Conservation (phyloP, 306 rosid species). For the Carpinus viminea region DNA sequence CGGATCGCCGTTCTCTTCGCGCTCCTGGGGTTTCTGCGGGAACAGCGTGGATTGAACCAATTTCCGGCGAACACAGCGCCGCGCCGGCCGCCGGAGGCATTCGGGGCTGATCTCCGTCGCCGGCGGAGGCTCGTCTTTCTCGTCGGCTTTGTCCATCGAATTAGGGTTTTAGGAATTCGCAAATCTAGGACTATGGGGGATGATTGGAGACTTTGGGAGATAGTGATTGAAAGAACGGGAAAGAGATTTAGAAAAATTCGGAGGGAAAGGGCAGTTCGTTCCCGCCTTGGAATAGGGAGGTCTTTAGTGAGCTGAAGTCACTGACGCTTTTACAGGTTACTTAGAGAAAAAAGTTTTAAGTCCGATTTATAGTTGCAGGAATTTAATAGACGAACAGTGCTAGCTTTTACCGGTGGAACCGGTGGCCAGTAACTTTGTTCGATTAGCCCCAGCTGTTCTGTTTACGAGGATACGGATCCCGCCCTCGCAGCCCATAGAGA, state of each 20-base stretch:
- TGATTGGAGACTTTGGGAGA: constrained; percentile 18
- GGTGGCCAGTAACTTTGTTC: not conserved
- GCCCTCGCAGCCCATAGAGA: no score
- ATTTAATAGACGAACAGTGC: not conserved
- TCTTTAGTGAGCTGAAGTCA: not conserved
- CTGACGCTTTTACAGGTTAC: not conserved
- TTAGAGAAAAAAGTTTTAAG: not conserved
- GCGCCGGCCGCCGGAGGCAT: constrained; percentile 20
- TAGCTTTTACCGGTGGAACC: not conserved
- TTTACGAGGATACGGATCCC: no score
- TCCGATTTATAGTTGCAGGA: not conserved
- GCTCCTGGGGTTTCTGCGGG: constrained; percentile 50
- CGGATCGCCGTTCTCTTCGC: constrained; percentile 30
- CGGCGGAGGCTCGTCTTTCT: constrained; percentile 5
- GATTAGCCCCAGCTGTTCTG: no score
- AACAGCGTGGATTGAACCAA: constrained; percentile 74
- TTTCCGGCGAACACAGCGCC: constrained; percentile 37
- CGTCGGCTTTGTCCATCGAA: constrained; percentile 32
- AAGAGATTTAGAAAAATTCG: not conserved
- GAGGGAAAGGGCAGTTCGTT: constrained; percentile 40
- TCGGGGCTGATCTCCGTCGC: constrained; percentile 19
- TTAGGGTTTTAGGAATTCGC: no score
- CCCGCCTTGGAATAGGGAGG: constrained; percentile 34
- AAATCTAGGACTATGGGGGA: not conserved
- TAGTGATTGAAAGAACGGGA: not conserved